A percentile compares a stretch with the other conserved stretches of the same genome.
Conservation (phyloP, 1,284 basidiomycete species). For the Cryptococcus hybrid region DNA sequence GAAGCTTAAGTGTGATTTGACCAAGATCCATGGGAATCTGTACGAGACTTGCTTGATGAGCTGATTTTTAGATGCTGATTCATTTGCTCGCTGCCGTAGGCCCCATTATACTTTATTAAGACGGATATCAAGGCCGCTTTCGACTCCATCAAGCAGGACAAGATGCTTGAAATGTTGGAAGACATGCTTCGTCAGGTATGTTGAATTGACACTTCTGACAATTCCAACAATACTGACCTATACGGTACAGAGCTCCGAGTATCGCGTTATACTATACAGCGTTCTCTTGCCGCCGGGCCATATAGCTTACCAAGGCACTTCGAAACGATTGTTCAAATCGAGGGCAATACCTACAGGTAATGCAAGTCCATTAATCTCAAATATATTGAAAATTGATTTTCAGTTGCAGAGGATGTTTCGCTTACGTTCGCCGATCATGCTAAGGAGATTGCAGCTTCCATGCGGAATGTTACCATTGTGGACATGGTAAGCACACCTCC, state of each 20-base stretch:
- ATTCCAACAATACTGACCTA: background rate
- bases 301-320: constrained; percentile 27
- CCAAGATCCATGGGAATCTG: constrained; percentile 57
- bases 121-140: constrained; percentile 95
- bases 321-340: constrained; percentile 37
- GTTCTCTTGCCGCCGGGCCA: constrained; percentile 41
- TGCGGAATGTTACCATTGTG: constrained; percentile 78
- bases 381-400: background rate
- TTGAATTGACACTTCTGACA: background rate
- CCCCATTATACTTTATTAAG: constrained; percentile 93
- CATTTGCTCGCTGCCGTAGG: constrained; percentile 49
- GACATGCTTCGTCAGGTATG: constrained; percentile 69
- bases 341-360: constrained; percentile 28
- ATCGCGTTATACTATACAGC: constrained; percentile 36
- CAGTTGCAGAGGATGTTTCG: constrained; percentile 15
- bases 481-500: constrained; percentile 63
- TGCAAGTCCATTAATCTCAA: background rate
- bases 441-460: constrained; percentile 61
- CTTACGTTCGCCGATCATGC: constrained; percentile 27
- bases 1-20: constrained; percentile 62
- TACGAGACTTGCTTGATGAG: constrained; percentile 46
- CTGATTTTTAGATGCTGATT: background rate
- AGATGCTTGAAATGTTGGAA: constrained; percentile 73
- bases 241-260: constrained; percentile 29
- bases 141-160: constrained; percentile 91